Base-by-base conservation (phyloP, 2,329 filamentous ascomycete species). In the Verticillium alfalfae region DNA sequence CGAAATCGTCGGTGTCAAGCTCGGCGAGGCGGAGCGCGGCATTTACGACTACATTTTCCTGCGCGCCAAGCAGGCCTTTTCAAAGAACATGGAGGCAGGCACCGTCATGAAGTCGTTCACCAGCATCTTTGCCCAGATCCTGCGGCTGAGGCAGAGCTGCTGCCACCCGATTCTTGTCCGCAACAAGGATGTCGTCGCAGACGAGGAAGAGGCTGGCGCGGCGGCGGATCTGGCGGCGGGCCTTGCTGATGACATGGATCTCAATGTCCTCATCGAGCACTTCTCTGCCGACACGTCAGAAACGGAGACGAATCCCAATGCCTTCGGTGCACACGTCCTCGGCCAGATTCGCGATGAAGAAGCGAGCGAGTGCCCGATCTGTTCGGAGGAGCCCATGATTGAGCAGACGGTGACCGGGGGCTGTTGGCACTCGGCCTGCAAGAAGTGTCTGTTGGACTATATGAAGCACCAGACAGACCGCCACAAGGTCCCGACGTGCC, bases 341-440 rank as follows among this genome's bases (percentile, higher is more conserved):
- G 87, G 89, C 64, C 92, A 98, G 73, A 99, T 99, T 57, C 91
- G 96, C 66, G 91, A 91, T 60, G 94, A 98, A 70, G 88, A 91
- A 0, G 86, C 89, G 63, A 90, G 90, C 64, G 95, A 99, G 77
- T 99, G 95, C 69, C 94, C 95, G 0, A 91, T 99, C 59, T 99
- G 95, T 75, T 87, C 91, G 4, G 94, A 98, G 73, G 95, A 98
- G 73, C 93, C 93, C 3, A 98, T 98, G 93, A 85, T 92, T 49
- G 90, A 97, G 60, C 94, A 96, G 71, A 90, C 91, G 0, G 95
- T 99, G 1, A 98, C 95, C 0, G 58, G 58, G 31, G 92, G 92
- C 0, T 99, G 95, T 76, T 99, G 95, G 93, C 95, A 99, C 74
- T 96, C 92, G 38, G 93, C 95, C 1, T 99, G 95, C 79, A 97